phyloP scores from a whole-genome alignment of 2,329 filamentous ascomycete species.

The Teratosphaeria nubilosa region DNA sequence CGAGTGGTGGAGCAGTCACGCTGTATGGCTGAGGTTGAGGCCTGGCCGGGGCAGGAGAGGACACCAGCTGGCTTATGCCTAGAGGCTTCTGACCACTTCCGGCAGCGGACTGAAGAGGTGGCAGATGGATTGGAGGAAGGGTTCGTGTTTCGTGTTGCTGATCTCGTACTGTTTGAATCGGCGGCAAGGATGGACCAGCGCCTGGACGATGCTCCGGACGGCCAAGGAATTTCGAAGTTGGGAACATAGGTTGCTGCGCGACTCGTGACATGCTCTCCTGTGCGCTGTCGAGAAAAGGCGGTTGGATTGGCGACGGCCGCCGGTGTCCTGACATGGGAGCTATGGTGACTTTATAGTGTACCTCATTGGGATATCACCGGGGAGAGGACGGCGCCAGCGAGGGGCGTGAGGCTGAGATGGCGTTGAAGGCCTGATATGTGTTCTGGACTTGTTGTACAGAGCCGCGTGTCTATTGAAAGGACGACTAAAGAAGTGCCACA shows the following conservation, averaged over 20 bases:
- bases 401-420: background rate
- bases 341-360: background rate
- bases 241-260: conserved; percentile 33
- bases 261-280: conserved; percentile 36
- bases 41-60: conserved; percentile 24
- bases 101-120: conserved; percentile 26
- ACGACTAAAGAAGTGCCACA: background rate
- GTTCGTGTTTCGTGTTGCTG: conserved; percentile 6
- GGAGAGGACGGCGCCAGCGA: background rate
- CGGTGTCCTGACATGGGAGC: conserved; percentile 18
- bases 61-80: background rate
- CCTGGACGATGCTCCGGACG: conserved; percentile 29
- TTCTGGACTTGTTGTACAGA: background rate
- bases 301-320: conserved; percentile 31
- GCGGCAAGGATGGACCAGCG: conserved; percentile 28
- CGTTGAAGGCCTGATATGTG: background rate
- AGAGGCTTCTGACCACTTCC: background rate
- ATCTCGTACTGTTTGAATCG: conserved; percentile 17
- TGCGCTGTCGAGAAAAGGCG: conserved; percentile 25
- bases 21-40: background rate
- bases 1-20: background rate
- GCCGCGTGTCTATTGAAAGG: background rate
- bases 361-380: background rate
- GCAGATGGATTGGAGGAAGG: conserved; percentile 19
- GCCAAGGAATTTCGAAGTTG: conserved; percentile 30